Base-by-base conservation (phyloP, 495 filamentous ascomycete species). In the Hypoxylon crocopeplum region DNA sequence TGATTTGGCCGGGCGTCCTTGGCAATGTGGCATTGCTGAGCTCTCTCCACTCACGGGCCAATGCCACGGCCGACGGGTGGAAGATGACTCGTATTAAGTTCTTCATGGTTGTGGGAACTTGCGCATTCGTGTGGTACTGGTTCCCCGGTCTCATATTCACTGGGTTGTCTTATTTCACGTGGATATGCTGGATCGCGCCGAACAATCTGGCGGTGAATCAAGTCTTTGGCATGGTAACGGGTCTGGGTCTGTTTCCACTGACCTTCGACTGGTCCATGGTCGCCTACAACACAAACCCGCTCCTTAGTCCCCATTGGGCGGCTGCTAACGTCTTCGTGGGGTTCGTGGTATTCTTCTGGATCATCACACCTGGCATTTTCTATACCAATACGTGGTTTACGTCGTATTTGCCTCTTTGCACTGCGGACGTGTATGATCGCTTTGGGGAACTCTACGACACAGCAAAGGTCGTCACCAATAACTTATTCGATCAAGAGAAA, bases 351-450 rank as follows among this genome's bases (percentile, higher is more conserved):
- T 67, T 69, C 51, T 67, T 67, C 21, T 69, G 62, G 63, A 62
- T 69, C 19, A 27, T 67, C 24, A 67, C 63, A 4, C 67, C 78
- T 64, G 75, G 69, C 64, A 44, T 69, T 16, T 69, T 45, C 48
- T 66, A 64, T 40, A 69, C 67, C n/a, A 69, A 69, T 19, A 69
- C 67, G 12, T 69, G 62, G 63, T 63, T 64, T 21, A 67, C 63
- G 7, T 48, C 67, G 8, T 67, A 69, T 38, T 22, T 69, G 11
- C 67, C 67, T 5, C 50, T 69, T 0, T 67, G 62, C 39, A 67
- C 59, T 11, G 63, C 67, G 1, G 63, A 67, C 16, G 63, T 67
- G 10, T 69, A 67, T 15, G 63, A 69, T 34, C 64, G 63, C 5
- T 69, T 67, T 33, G 67, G 63, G 1, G 7, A 64, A 24, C 37